Evolutionary conservation across 805 yeast genomes (phyloP).

Genomic region (Candida oleophila): DNA sequence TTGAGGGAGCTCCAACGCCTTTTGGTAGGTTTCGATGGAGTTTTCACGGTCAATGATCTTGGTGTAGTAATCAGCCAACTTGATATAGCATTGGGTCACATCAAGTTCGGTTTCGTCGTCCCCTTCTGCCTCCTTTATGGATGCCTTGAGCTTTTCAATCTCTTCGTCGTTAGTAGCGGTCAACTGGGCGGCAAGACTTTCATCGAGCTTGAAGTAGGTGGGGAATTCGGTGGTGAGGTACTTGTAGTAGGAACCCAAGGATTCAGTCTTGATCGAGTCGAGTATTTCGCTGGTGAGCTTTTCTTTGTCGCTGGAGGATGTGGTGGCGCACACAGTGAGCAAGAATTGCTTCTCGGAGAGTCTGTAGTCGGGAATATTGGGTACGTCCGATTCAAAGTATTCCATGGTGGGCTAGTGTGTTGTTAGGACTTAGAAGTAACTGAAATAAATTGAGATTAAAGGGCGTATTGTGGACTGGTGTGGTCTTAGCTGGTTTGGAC

Average conservation of each 20-base stretch:
- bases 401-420: constrained; percentile 21
- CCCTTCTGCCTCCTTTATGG: constrained; percentile 52
- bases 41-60: constrained; percentile 76
- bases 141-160: constrained; percentile 52
- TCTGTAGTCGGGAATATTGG: constrained; percentile 75
- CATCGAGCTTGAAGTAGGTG: constrained; percentile 54
- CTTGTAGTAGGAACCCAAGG: constrained; percentile 82
- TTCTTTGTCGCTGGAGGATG: constrained; percentile 19
- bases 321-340: constrained; percentile 12
- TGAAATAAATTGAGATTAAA: too few relatives aligned
- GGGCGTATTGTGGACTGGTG: too few relatives aligned
- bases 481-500: too few relatives aligned
- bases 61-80: constrained; percentile 86
- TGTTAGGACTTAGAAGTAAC: too few relatives aligned
- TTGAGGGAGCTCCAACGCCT: constrained; percentile 76
- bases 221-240: constrained; percentile 46
- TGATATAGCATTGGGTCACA: constrained; percentile 69
- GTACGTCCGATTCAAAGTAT: constrained; percentile 46
- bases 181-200: constrained; percentile 51
- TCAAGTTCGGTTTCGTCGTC: constrained; percentile 88
- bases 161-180: constrained; percentile 52
- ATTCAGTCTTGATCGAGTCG: constrained; percentile 53
- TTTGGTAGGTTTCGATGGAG: constrained; percentile 64
- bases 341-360: constrained; percentile 80
- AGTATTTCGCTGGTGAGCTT: constrained; percentile 46